These are phyloP conservation scores for Wickerhamomyces queroliae DNA, from an alignment of 805 yeast genomes.

Conservation along the genomic window DNA sequence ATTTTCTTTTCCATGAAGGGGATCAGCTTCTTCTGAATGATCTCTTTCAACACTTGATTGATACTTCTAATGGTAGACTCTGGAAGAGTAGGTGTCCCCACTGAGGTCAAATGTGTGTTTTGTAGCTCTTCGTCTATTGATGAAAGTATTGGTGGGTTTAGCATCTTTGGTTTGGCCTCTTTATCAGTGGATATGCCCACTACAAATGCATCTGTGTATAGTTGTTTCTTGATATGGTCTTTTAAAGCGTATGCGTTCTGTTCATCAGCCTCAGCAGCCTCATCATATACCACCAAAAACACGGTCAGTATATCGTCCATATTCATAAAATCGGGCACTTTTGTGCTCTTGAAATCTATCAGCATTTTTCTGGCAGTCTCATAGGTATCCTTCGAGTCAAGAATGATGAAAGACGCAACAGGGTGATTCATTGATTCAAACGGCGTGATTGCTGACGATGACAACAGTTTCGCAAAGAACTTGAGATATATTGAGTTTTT, in stretches of 20 bases:
- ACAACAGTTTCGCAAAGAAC: constrained; percentile 50
- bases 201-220: constrained; percentile 27
- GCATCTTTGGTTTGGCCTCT: constrained; percentile 7
- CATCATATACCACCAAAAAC: constrained; percentile 45
- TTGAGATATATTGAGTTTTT: constrained; percentile 49
- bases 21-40: constrained; percentile 36
- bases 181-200: constrained; percentile 10
- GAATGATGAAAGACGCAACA: constrained; percentile 62
- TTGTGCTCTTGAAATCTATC: constrained; percentile 41
- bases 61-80: constrained; percentile 8
- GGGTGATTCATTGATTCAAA: constrained; percentile 90
- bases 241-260: constrained; percentile 33
- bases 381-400: constrained; percentile 48
- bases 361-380: constrained; percentile 55
- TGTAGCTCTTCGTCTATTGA: constrained; percentile 43
- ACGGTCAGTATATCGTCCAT: constrained; percentile 54
- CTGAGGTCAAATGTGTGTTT: constrained; percentile 10
- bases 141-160: constrained; percentile 27
- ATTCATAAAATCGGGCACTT: constrained; percentile 60
- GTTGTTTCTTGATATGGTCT: constrained; percentile 28
- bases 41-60: constrained; percentile 18
- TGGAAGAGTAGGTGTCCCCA: constrained; percentile 10
- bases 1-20: constrained; percentile 86
- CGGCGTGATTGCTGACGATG: constrained; percentile 57
- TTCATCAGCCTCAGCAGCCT: constrained; percentile 36